A percentile compares a stretch with the other conserved stretches of the same genome.
Evolutionary conservation across 2,329 filamentous ascomycete genomes (phyloP).

Genomic region (Aspergillus spinulosporus): DNA sequence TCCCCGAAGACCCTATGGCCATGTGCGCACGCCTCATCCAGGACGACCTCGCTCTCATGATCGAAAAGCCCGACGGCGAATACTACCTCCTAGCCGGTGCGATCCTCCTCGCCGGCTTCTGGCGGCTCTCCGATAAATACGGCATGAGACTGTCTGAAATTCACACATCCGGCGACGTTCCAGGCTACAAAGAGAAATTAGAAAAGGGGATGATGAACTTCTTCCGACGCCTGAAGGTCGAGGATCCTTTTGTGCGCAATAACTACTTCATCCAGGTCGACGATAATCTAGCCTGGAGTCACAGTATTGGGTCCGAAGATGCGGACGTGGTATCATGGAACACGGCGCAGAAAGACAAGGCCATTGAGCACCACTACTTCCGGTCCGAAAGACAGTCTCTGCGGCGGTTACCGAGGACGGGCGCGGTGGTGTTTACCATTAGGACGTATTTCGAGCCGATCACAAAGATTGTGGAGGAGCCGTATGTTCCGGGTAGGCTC

Average conservation of each 20-base stretch:
- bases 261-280: constrained; percentile 92
- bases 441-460: constrained; percentile 77
- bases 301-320: constrained; percentile 74
- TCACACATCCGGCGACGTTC: constrained; percentile 75
- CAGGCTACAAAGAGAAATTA: constrained; percentile 68
- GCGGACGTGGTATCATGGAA: constrained; percentile 65
- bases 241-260: constrained; percentile 67
- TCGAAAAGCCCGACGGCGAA: constrained; percentile 72
- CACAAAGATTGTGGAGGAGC: constrained; percentile 66
- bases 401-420: constrained; percentile 59
- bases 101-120: constrained; percentile 78
- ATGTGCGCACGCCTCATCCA: constrained; percentile 71
- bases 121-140: constrained; percentile 77
- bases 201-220: constrained; percentile 80
- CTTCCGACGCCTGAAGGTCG: constrained; percentile 69
- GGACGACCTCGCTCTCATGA: constrained; percentile 82
- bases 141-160: constrained; percentile 78
- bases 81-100: constrained; percentile 78
- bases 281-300: constrained; percentile 72
- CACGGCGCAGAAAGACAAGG: constrained; percentile 71
- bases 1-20: constrained; percentile 76
- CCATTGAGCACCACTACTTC: constrained; percentile 73
- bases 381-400: constrained; percentile 73
- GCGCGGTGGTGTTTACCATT: constrained; percentile 71
- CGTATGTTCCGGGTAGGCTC: constrained; percentile 74